Percentiles rank a stretch among this genome's conserved stretches.
Conservation (phyloP, 2,329 filamentous ascomycete species). For the Cucurbitaria berberidis region DNA sequence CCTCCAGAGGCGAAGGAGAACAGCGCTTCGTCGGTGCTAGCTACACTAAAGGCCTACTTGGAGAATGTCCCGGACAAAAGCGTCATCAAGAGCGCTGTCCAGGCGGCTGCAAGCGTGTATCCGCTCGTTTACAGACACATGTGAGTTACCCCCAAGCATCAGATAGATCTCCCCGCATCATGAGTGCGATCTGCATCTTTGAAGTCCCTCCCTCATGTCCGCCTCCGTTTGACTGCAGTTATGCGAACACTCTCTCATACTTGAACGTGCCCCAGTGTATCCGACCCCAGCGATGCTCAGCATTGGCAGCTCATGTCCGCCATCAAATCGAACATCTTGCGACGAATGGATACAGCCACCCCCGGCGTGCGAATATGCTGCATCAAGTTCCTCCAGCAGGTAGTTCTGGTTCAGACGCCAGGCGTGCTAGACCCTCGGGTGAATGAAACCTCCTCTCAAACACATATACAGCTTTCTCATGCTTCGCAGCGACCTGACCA, state of each 20-base stretch:
- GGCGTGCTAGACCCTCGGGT: slow-evolving; percentile 85
- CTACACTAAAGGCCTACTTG: slow-evolving; percentile 66
- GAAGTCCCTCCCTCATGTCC: slow-evolving; percentile 17
- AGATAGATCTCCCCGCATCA: slow-evolving; percentile 30
- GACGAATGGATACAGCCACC: slow-evolving; percentile 81
- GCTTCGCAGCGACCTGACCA: slow-evolving; percentile 69
- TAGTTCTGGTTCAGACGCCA: slow-evolving; percentile 90
- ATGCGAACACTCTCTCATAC: slow-evolving; percentile 41
- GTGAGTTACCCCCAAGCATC: slow-evolving; percentile 65
- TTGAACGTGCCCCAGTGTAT: slow-evolving; percentile 67
- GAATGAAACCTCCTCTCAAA: slow-evolving; percentile 44
- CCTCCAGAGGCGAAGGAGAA: slow-evolving; percentile 78
- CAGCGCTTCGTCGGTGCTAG: slow-evolving; percentile 76
- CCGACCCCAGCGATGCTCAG: slow-evolving; percentile 79
- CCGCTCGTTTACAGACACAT: slow-evolving; percentile 90
- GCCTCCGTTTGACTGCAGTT: slow-evolving; percentile 20
- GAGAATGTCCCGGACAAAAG: slow-evolving; percentile 71
- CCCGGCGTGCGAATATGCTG: slow-evolving; percentile 87
- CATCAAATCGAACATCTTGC: slow-evolving; percentile 88
- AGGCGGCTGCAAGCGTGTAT: slow-evolving; percentile 91
- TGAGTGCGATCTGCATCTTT: slow-evolving; percentile 20
- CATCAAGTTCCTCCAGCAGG: slow-evolving; percentile 94
- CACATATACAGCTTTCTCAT: slow-evolving; percentile 27
- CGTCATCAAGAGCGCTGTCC: slow-evolving; percentile 85
- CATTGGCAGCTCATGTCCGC: slow-evolving; percentile 87